Evolutionary conservation across 2,329 filamentous ascomycete species (phyloP), one percentile per base, ranked within the genome.

Genomic region (Clonostachys byssicola): DNA sequence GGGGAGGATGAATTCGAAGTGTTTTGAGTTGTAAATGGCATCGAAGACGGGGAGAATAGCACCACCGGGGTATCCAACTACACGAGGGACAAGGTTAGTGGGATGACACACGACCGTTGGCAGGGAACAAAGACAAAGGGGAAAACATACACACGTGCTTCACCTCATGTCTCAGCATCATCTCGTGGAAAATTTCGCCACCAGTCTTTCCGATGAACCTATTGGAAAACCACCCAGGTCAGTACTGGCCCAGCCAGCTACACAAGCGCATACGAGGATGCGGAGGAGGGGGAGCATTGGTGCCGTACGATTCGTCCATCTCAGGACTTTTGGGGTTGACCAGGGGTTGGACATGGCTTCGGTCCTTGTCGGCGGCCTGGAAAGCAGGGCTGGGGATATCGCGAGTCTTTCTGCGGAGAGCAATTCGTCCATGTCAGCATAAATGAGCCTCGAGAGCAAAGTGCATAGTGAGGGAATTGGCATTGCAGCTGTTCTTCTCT

Each of bases 41-140:
- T 99, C 94, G 74, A 96, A 97, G 40, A 97, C 92, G 59, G 94
- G 94, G 35, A 97, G 85, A 71, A 97, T 97, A 55, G 94, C 92
- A 64, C 94, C 92, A 60, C 92, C 92, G 56, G 92, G 89, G 72
- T 97, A 97, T 52, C 88, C 88, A 62, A 92, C 85, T 89, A 45
- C 30, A 43, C 43, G 34, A 49, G 46, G 13, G 42, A 20, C 34
- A 33, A 16, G n/a, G n/a, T 42, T 7, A n/a, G n/a, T n/a, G 20
- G n/a, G n/a, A 42, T 16, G 40, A 1, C 40, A 42, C 3, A 20
- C 20, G n/a, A 7, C n/a, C n/a, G n/a, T 43, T 17, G 5, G 34
- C 18, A 5, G 36, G 14, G 14, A 40, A 46, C 34, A 42, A 47
- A 48, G 42, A n/a, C 30, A 41, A 35, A 33, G 40, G 36, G 43